Conservation (phyloP, 2,329 filamentous ascomycete species). For the Xylariaceae sp. region DNA sequence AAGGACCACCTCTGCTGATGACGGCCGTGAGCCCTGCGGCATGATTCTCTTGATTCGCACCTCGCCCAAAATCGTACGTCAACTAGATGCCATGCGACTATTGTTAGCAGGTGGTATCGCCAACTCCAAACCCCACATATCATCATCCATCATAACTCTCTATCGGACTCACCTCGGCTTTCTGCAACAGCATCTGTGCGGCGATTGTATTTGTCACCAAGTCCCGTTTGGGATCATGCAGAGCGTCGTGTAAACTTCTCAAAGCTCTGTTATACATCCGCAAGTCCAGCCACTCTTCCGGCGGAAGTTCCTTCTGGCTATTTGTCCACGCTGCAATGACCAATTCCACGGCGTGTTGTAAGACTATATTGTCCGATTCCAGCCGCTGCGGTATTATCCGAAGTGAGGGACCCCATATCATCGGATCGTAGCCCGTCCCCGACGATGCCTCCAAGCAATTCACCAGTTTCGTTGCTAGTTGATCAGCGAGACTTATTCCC, state of each 20-base stretch:
- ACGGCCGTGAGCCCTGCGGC: constrained; percentile 34
- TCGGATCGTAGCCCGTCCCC: constrained; percentile 31
- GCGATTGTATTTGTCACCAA: constrained; percentile 28
- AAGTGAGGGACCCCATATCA: constrained; percentile 32
- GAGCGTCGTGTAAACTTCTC: constrained; percentile 30
- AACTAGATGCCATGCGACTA: constrained; percentile 17
- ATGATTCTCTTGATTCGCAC: constrained; percentile 34
- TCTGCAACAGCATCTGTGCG: constrained; percentile 33
- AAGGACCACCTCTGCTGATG: constrained; percentile 27
- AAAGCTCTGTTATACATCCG: constrained; percentile 30
- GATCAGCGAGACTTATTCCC: constrained; percentile 21
- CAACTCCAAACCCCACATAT: background rate
- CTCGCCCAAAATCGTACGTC: constrained; percentile 32
- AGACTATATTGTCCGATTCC: constrained; percentile 20
- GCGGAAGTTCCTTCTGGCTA: constrained; percentile 25
- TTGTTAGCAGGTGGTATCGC: constrained; percentile 4
- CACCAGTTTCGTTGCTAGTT: constrained; percentile 24
- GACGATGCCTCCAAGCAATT: constrained; percentile 27
- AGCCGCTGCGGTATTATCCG: constrained; percentile 30
- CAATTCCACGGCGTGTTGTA: constrained; percentile 31
- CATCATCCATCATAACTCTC: background rate
- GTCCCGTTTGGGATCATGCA: constrained; percentile 24
- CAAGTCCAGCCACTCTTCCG: constrained; percentile 31
- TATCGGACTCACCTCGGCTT: constrained; percentile 30
- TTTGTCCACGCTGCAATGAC: constrained; percentile 31